Percentiles rank a stretch among this genome's conserved stretches.
Evolutionary conservation across 1,284 basidiomycete species (phyloP).

Genomic region (Sporisorium graminicola): DNA sequence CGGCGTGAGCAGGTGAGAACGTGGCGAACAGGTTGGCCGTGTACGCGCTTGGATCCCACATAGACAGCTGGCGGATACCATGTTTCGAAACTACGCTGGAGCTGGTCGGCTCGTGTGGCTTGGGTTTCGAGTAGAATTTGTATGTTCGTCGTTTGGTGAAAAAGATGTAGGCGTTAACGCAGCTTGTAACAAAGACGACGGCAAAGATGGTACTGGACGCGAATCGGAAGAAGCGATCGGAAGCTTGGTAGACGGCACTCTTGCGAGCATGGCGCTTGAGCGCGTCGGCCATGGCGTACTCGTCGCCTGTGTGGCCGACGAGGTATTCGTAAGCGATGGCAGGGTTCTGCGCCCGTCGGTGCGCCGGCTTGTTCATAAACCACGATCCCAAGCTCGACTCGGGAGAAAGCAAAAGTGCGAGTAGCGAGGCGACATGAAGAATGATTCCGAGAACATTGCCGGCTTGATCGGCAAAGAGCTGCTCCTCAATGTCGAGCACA

Average conservation of each 20-base stretch:
- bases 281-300: constrained; percentile 49
- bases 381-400: constrained; percentile 42
- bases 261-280: constrained; percentile 41
- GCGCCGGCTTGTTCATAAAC: constrained; percentile 44
- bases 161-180: constrained; percentile 50
- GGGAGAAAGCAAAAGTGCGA: constrained; percentile 46
- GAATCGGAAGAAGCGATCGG: constrained; percentile 47
- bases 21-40: constrained; percentile 45
- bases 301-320: constrained; percentile 44
- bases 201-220: constrained; percentile 32
- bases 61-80: constrained; percentile 39
- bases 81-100: constrained; percentile 37
- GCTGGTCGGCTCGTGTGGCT: constrained; percentile 23
- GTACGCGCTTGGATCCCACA: constrained; percentile 48
- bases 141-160: constrained; percentile 50
- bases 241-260: constrained; percentile 31
- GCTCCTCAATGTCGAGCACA: constrained; percentile 42
- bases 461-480: constrained; percentile 40
- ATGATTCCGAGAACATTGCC: constrained; percentile 46
- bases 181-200: constrained; percentile 29
- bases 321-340: constrained; percentile 52
- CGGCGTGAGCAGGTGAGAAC: constrained; percentile 44
- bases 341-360: constrained; percentile 42
- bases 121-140: constrained; percentile 45
- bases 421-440: constrained; percentile 38